Evolutionary conservation across 495 filamentous ascomycete genomes (phyloP), one percentile per base, ranked within the genome.

Genomic region (Talaromyces ruber): DNA sequence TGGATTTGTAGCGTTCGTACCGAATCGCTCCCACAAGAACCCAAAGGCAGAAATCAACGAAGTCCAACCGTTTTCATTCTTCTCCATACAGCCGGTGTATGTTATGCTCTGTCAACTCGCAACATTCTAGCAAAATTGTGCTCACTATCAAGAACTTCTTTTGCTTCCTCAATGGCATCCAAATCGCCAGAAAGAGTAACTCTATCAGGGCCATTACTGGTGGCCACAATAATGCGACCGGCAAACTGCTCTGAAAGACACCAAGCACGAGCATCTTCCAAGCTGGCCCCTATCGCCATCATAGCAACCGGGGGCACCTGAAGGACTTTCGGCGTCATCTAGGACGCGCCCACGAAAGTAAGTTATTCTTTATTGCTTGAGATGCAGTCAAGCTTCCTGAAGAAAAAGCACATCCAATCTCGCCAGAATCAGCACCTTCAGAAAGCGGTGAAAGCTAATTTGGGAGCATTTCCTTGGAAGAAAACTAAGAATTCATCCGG

Each of bases 321-420:
- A 7, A n/a, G 58, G 6, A 26, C 65, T 58, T 18, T 59, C 22
- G 1, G 66, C 63, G 3, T 68, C 53, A 18, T 66, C 58, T 5
- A 62, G 45, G 7, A 64, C 39, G 18, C 74, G 61, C 12, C 84
- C 84, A 25, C 84, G 77, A 34, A 79, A 82, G 63, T 83, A 86
- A 0, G 84, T 81, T 52, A 81, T 68, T 0, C n/a, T 12, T 54
- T 37, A 6, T 71, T 64, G 50, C 84, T 67, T 73, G 79, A 63
- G 61, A 64, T 16, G 73, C 69, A 1, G 69, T 67, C 9, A 84
- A 58, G 8, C 68, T 67, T 6, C 76, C 81, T 7, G 80, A 79
- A 8, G 78, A 79, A 61, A 82, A 85, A 0, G 82, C 82, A 9
- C 81, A 81, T 6, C 72, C 80, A 28, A 88, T 84, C 67, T 88